phyloP scores from a whole-genome alignment of 2,329 filamentous ascomycete species.

The Diaporthe sp. region DNA sequence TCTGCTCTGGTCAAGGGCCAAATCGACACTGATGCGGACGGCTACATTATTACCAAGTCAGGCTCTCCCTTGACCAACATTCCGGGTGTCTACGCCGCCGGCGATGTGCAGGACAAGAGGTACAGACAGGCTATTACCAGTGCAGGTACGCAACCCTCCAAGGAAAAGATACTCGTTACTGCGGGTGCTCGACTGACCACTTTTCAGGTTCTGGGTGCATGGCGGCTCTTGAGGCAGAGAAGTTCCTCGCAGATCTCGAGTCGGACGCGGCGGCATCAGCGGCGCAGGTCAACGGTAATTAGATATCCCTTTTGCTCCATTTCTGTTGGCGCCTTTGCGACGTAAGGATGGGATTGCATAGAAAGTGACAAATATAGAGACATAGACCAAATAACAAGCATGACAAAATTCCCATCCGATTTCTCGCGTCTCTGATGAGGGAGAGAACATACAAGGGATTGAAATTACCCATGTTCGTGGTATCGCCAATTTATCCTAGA shows the following conservation, averaged over 20 bases:
- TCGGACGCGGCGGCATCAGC: constrained; percentile 44
- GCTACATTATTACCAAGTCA: constrained; percentile 89
- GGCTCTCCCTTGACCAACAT: constrained; percentile 90
- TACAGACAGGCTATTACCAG: constrained; percentile 98
- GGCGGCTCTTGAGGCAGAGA: constrained; percentile 95
- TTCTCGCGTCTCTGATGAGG: constrained; percentile 6
- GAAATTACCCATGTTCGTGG: too few relatives aligned
- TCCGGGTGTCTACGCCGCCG: constrained; percentile 93
- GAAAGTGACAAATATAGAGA: constrained; percentile 23
- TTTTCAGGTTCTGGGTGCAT: constrained; percentile 86
- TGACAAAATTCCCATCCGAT: neutral
- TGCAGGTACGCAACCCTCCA: constrained; percentile 73
- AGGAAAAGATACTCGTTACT: neutral
- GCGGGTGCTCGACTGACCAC: constrained; percentile 37
- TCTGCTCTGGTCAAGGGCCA: constrained; percentile 92
- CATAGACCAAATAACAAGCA: constrained; percentile 14
- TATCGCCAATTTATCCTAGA: neutral
- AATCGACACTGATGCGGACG: constrained; percentile 87
- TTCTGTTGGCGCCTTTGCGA: neutral
- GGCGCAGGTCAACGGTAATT: constrained; percentile 39
- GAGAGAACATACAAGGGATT: neutral
- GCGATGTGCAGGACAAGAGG: constrained; percentile 98
- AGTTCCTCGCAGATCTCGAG: constrained; percentile 80
- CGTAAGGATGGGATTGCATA: constrained; percentile 8
- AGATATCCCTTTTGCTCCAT: constrained; percentile 11